Base-by-base conservation (phyloP, 2,329 filamentous ascomycete species). In the Colletotrichum falcatum region DNA sequence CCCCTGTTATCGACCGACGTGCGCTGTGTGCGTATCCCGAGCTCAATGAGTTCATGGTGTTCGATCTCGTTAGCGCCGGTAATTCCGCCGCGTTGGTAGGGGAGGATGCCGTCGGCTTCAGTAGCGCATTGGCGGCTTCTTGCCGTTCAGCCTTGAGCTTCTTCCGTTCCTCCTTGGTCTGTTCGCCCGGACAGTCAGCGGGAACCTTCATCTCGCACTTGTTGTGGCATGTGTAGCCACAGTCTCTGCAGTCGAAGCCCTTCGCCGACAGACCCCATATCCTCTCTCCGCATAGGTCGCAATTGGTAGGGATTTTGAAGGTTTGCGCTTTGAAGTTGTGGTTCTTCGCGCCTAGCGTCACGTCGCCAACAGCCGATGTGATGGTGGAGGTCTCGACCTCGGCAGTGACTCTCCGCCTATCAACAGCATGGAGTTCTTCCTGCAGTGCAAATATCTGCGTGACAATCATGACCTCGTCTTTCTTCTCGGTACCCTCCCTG, bases 121-220 rank as follows among this genome's bases (percentile, higher is more conserved):
- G 79, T 30, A 88, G 79, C 39, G 89, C 83, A 76, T 91, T 93
- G 16, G 95, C 92, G 5, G 91, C 87, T 70, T 93, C 91, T 81
- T 98, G 95, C 71, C 95, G 89, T 78, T 95, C 92, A 51, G 88
- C 87, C 81, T 98, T 98, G 75, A 97, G 86, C 77, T 95, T 97
- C 85, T 98, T 99, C 83, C 91, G 95, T 76, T 97, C 95, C 73
- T 98, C 96, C 81, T 98, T 99, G 73, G 87, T 91, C 78, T 96
- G 90, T 78, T 98, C 96, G 60, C 96, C 96, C 0, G 96, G 96
- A 78, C 96, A 99, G 78, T 97, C 94, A 9, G 96, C 93, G 0
- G 96, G 94, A 0, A 98, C 96, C 82, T 98, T 99, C 92, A 99
- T 96, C 83, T 99, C 94, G 80, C 96, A 99, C 83, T 99, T 99